Evolutionary conservation across 2,329 filamentous ascomycete genomes (phyloP), one percentile per base, ranked within the genome.

Genomic region (Pestalotiopsis sp.): DNA sequence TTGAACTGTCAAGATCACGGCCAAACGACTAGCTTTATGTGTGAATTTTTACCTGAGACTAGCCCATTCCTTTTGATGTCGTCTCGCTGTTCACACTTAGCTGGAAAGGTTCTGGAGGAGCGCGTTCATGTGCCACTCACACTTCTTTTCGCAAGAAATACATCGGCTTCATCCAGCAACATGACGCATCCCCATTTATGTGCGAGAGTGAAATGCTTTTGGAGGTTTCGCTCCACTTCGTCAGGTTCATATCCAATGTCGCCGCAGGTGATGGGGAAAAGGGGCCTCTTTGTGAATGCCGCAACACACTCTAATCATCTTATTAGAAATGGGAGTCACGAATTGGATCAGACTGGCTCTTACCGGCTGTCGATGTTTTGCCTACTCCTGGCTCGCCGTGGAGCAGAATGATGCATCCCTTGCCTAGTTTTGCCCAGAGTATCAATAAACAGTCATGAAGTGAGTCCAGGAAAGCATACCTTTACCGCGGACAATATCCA

Each of bases 401-500:
- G 0, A 81, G 69, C 0, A 80, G 70, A 1, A 81, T 74, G 1
- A 80, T 75, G 0, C 79, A 72, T 0, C 79, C 78, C 40, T 80
- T 80, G 2, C 76, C 73, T 76, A 36, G 41, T 63, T 63, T 63
- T 23, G 31, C 71, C 61, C 2, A 71, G 40, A 14, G 69, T 38
- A 5, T 41, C 4, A 41, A 31, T 71, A 17, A 13, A 27, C 65
- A 5, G 70, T 70, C 12, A 62, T 52, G 3, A 69, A 68, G 20
- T 68, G 57, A 11, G 63, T 65, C 68, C 2, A 13, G 9, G 20
- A 20, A 59, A 27, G 11, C 6, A n/a, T 67, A 75, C 75, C 76
- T 70, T 78, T 79, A 11, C 77, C 76, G 17, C 67, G 68, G 2
- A 79, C 75, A 4, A 78, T 68, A 31, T 78, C 77, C 56, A 76